phyloP scores from a whole-genome alignment of 1,139 yeast species.

The Candida sp. region DNA sequence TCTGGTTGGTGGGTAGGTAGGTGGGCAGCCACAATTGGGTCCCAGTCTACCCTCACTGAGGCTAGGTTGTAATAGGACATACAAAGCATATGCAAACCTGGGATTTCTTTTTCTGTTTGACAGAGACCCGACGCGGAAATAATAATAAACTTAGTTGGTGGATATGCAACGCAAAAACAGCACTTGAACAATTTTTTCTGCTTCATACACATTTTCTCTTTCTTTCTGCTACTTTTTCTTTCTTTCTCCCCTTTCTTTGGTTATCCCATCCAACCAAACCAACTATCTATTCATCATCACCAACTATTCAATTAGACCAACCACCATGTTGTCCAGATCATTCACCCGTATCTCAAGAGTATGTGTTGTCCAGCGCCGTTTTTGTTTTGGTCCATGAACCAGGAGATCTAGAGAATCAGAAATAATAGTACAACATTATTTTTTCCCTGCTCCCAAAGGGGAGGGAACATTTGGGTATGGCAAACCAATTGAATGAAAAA shows the following conservation, averaged over 20 bases:
- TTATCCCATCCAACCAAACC: background rate
- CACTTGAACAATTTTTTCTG: background rate
- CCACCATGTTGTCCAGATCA: conserved; percentile 42
- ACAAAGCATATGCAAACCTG: too few species aligned
- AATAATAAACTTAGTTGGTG: background rate
- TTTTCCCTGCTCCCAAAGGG: background rate
- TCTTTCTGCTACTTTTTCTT: conserved; percentile 3
- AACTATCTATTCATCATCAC: conserved; percentile 2
- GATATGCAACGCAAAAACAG: background rate
- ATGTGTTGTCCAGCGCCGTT: conserved; percentile 23
- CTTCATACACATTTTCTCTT: background rate
- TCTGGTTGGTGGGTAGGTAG: too few species aligned
- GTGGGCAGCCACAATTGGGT: too few species aligned
- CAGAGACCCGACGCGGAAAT: background rate
- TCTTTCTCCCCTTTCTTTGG: conserved; percentile 1
- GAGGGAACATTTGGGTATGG: background rate
- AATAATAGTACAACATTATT: conserved; percentile 1
- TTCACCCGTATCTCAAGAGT: conserved; percentile 50
- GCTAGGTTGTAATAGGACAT: too few species aligned
- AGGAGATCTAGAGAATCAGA: background rate
- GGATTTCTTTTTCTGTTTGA: background rate
- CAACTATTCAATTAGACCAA: conserved; percentile 1
- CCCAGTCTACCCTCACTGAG: too few species aligned
- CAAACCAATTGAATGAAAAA: background rate
- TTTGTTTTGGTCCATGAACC: background rate